Percentiles rank a stretch among this genome's conserved stretches.
phyloP scores from a whole-genome alignment of 2,329 filamentous ascomycete species.

The Ophiosphaerella herpotricha region DNA sequence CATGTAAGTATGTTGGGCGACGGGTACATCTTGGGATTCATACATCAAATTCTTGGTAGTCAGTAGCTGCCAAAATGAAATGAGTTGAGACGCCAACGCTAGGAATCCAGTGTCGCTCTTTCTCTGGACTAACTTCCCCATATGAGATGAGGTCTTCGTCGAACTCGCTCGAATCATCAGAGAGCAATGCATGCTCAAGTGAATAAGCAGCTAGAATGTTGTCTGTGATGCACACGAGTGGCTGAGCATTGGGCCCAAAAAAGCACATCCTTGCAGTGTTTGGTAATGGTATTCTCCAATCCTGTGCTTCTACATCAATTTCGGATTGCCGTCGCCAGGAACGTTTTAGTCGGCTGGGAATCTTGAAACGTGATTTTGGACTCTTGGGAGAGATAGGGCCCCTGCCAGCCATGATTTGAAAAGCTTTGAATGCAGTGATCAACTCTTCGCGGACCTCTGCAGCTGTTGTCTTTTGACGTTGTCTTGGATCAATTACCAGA shows the following conservation, averaged over 20 bases:
- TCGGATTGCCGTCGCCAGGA: slow-evolving; percentile 1
- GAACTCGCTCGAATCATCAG: not conserved
- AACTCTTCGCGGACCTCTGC: not conserved
- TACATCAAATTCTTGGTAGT: slow-evolving; percentile 5
- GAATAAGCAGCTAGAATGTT: not conserved
- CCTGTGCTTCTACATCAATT: not conserved
- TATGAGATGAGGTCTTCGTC: slow-evolving; percentile 1
- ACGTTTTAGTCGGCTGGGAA: not conserved
- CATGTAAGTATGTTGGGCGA: not conserved
- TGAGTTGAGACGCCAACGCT: slow-evolving; percentile 1
- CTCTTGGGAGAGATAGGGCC: not conserved
- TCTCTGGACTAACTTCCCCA: not conserved
- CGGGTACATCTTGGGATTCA: not conserved
- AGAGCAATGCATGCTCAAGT: not conserved
- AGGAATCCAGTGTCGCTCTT: not conserved
- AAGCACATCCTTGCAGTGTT: not conserved
- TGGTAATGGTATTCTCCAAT: slow-evolving; percentile 1
- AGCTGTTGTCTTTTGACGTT: slow-evolving; percentile 1
- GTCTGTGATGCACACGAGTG: slow-evolving; percentile 3
- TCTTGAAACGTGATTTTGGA: not conserved
- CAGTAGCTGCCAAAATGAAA: slow-evolving; percentile 3
- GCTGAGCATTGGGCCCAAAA: slow-evolving; percentile 4
- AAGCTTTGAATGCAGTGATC: not conserved
- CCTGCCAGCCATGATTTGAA: not conserved
- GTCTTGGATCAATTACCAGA: slow-evolving; percentile 3